Base-by-base conservation (phyloP, 139 green algal genomes). In the Coelastrella sp. region DNA sequence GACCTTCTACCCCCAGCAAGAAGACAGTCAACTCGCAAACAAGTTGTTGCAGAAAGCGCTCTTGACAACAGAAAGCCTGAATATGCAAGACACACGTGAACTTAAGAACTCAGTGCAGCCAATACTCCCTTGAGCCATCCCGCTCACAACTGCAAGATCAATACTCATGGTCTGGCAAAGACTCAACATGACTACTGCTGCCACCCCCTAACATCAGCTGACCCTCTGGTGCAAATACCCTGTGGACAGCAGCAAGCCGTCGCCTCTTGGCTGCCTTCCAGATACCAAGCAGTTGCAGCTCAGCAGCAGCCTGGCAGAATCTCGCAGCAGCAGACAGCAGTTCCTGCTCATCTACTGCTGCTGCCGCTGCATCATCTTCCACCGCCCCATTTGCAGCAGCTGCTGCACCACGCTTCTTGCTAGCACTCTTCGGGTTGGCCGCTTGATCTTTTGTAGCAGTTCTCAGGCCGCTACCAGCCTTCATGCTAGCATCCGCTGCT, bases 241-340 rank as follows among this genome's bases (percentile, higher is more conserved):
- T 38, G 51, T 76, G 67, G 45, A 89, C 75, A 17, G 66, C 75
- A 11, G 81, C 43, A 2, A 83, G 15, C 7, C 68, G 40, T 4
- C 75, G 62, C 60, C 45, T 45, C 68, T 89, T 89, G 40, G 32
- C 48, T 21, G 43, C 50, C 57, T 82, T 75, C 77, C 81, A 79
- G 1, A 89, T 51, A 21, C 85, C 85, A 53, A 89, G 23, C 15
- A 83, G 38, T 77, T 89, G 64, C 53, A 89, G 77, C 67, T 89
- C 85, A 6, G 85, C 85, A 43, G 68, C 85, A 30, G 85, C 68
- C 67, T 83, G 85, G 57, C 77, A 76, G 77, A 89, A 89, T 40
- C 78, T 71, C 7, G 85, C 85, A 35, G 85, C 85, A 60, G 77
- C 73, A 21, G 30, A 35, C 51, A 89, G 67, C 30, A 89, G 48